Base-by-base conservation (phyloP, 2,329 filamentous ascomycete genomes). In the Trichophyton simii region DNA sequence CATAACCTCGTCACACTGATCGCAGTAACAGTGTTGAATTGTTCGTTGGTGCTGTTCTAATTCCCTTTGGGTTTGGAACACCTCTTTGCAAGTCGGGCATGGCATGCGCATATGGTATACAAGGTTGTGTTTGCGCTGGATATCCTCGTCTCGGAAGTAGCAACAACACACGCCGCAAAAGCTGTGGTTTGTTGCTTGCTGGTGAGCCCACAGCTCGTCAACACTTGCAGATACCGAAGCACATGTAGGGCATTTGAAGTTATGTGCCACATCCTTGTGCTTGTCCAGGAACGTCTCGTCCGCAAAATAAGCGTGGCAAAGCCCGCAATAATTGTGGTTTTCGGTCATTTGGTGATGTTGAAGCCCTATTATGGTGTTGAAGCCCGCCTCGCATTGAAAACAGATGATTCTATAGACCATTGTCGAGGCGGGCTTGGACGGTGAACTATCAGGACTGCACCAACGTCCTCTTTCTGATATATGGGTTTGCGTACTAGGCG, bases 311-410 rank as follows among this genome's bases (percentile, higher is more conserved):
- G 60, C 58, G 9, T 58, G 50, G 25, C 65, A 66, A 44, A 58
- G 42, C 13, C 62, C 36, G 60, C 65, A 66, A 48, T 64, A 66
- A 20, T 62, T 63, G 50, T 66, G 65, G 13, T 55, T 59, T 22
- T 57, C 41, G 25, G 41, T 58, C 57, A 64, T 63, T 46, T 66
- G 65, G 34, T 66, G 65, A 46, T 63, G 63, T 3, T 65, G 65
- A 20, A 66, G 62, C 3, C 52, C 60, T 20, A 63, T 22, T 5
- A 64, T 42, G 15, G 62, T 63, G 42, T 25, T 54, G 48, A 63
- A 65, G 11, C 38, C 58, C 36, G 18, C 28, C 18, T 57, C 59
- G 6, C 65, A 66, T 34, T 62, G 59, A 50, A 60, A 63, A 42
- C 65, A 66, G 46, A 62, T 38, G 3, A 64, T 62, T 11, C 50